Conservation (phyloP, 805 yeast species). For the Blastobotrys peoriensis region DNA sequence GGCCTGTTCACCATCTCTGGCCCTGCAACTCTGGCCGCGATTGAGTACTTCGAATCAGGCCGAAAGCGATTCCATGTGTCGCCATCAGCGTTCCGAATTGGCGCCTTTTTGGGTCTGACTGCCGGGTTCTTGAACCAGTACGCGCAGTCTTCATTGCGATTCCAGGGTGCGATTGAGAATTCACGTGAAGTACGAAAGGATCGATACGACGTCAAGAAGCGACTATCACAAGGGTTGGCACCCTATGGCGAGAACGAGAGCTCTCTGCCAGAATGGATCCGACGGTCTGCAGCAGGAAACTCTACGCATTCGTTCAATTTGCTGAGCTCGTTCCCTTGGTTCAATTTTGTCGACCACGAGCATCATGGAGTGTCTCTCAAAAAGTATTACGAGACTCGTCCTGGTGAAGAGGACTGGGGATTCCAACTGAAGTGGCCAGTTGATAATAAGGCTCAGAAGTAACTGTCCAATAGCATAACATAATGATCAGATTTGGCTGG, state of each 20-base stretch:
- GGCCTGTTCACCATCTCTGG: constrained; percentile 43
- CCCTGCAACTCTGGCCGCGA: constrained; percentile 40
- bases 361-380: constrained; percentile 71
- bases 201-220: constrained; percentile 63
- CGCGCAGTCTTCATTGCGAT: constrained; percentile 58
- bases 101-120: constrained; percentile 54
- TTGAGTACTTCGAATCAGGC: constrained; percentile 45
- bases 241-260: constrained; percentile 57
- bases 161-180: constrained; percentile 75
- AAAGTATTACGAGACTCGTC: constrained; percentile 43
- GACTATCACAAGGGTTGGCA: constrained; percentile 56
- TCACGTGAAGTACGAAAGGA: constrained; percentile 63
- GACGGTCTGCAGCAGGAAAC: constrained; percentile 70
- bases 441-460: constrained; percentile 1
- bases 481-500: no score
- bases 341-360: constrained; percentile 74
- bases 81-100: constrained; percentile 55
- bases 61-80: constrained; percentile 43
- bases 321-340: constrained; percentile 68
- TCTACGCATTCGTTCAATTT: constrained; percentile 62
- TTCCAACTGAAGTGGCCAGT: constrained; percentile 27
- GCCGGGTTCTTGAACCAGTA: constrained; percentile 76
- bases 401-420: constrained; percentile 57
- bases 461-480: no score
- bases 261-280: constrained; percentile 59